These are phyloP conservation scores for Vaccinium vitisidaea DNA, from an alignment of 148 eudicot species.

Conservation along the genomic window DNA sequence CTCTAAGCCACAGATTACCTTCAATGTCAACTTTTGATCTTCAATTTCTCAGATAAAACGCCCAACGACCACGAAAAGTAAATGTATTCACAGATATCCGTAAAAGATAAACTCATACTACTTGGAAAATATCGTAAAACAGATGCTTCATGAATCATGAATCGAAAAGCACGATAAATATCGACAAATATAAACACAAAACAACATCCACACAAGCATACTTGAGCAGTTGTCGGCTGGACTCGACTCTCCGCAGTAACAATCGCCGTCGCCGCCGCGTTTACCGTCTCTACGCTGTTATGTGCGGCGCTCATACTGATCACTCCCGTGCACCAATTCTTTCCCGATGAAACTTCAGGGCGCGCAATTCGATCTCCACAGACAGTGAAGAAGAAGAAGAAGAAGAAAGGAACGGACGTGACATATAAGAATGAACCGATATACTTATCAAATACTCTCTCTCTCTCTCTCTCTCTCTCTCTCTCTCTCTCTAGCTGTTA, in stretches of 20 bases:
- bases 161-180: neutral
- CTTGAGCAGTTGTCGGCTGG: constrained; percentile 61
- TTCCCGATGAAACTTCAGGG: too few species aligned
- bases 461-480: neutral
- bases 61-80: neutral
- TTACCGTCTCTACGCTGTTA: constrained; percentile 66
- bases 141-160: neutral
- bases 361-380: neutral
- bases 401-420: neutral
- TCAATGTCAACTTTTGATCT: neutral
- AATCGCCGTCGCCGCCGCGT: constrained; percentile 80
- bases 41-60: neutral
- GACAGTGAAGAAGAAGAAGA: neutral
- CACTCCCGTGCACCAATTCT: constrained; percentile 1
- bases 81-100: neutral
- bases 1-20: constrained; percentile 1
- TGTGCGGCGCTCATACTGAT: constrained; percentile 27
- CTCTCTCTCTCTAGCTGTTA: constrained; percentile 19
- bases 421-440: constrained; percentile 2
- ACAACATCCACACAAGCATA: constrained; percentile 2
- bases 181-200: neutral
- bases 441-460: neutral
- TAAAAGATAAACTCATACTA: neutral
- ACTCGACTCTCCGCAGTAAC: constrained; percentile 67
- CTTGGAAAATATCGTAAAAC: neutral